Evolutionary conservation across 1,284 basidiomycete species (phyloP).

Genomic region (Ustilago loliicola): DNA sequence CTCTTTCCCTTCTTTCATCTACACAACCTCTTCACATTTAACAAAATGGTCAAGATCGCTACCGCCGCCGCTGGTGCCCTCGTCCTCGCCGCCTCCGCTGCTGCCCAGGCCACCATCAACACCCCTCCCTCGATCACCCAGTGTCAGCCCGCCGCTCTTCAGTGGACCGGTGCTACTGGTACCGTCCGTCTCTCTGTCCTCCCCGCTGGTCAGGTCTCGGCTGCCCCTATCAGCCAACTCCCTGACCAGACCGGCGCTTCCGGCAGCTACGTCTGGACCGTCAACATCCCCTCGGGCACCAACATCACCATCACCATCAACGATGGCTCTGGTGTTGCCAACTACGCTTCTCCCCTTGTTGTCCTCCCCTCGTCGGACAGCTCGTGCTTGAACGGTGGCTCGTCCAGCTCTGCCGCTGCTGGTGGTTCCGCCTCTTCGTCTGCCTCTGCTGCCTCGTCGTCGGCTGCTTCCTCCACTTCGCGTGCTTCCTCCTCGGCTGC

Average conservation of each 20-base stretch:
- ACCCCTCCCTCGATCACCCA: constrained; percentile 47
- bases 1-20: constrained; percentile 13
- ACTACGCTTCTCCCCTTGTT: constrained; percentile 49
- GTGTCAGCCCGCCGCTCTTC: constrained; percentile 44
- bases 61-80: constrained; percentile 50
- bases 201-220: constrained; percentile 50
- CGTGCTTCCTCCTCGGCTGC: constrained; percentile 3
- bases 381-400: constrained; percentile 43
- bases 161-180: constrained; percentile 43
- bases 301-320: constrained; percentile 65
- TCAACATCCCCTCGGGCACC: constrained; percentile 66
- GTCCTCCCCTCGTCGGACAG: constrained; percentile 39
- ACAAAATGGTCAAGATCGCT: constrained; percentile 55
- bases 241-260: constrained; percentile 54
- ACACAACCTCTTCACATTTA: constrained; percentile 1
- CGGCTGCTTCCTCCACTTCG: constrained; percentile 28
- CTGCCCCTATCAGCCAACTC: constrained; percentile 52
- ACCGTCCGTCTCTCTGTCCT: constrained; percentile 45
- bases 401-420: constrained; percentile 14
- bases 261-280: constrained; percentile 63
- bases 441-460: constrained; percentile 15
- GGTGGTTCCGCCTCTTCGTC: constrained; percentile 16
- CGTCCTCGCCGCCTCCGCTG: constrained; percentile 47
- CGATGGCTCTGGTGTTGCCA: constrained; percentile 60
- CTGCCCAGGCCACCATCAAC: constrained; percentile 45